A percentile compares a stretch with the other conserved stretches of the same genome.
Conservation (phyloP, 306 rosid species). For the Cucumis cinereus region DNA sequence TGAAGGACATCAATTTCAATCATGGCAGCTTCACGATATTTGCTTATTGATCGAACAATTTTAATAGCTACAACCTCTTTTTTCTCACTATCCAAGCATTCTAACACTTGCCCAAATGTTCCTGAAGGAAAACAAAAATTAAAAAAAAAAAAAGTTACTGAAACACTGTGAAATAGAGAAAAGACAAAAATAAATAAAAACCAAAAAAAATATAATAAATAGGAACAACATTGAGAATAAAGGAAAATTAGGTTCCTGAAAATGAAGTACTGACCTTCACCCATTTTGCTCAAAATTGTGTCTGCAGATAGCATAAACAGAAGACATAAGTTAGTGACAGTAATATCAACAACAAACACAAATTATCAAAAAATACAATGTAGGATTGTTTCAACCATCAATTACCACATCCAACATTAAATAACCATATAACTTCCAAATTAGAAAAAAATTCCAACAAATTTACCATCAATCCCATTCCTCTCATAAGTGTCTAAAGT, state of each 20-base stretch:
- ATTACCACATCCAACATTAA: background rate
- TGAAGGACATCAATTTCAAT: slow-evolving; percentile 62
- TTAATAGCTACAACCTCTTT: slow-evolving; percentile 62
- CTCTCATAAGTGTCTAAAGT: background rate
- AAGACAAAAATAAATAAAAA: background rate
- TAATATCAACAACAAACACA: background rate
- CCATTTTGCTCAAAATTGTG: slow-evolving; percentile 66
- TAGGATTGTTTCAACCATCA: background rate
- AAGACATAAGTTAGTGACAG: slow-evolving; percentile 1
- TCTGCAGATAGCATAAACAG: slow-evolving; percentile 33
- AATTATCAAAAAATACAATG: background rate
- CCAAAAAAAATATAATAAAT: background rate
- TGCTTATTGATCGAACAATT: slow-evolving; percentile 53
- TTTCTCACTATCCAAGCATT: slow-evolving; percentile 62
- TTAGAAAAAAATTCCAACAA: background rate
- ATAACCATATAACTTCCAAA: background rate
- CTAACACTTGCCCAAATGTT: slow-evolving; percentile 77
- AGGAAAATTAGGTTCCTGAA: background rate
- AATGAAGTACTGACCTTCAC: slow-evolving; percentile 41
- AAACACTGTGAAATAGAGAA: background rate
- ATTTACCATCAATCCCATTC: background rate
- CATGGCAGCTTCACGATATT: slow-evolving; percentile 73
- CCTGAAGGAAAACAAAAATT: slow-evolving; percentile 24
- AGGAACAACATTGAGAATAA: background rate
- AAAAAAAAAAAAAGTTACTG: background rate